These are phyloP conservation scores for Salicornia ramosissima DNA, from an alignment of 148 eudicot species.

Conservation along the genomic window DNA sequence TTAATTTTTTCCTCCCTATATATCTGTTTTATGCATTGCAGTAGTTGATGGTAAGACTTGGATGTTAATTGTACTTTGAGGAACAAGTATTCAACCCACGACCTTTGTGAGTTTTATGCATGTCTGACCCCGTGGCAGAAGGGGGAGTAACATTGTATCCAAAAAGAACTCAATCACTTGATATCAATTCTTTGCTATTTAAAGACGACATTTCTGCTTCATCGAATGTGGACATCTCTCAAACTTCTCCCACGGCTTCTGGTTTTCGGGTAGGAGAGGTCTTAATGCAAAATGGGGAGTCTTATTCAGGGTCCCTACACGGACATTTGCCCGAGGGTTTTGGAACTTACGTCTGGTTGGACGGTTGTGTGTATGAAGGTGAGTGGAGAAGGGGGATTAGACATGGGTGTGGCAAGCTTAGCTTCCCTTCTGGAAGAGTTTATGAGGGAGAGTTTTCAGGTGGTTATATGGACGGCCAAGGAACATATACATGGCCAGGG, in stretches of 20 bases:
- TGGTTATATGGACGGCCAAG: slow-evolving; percentile 83
- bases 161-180: slow-evolving; percentile 60
- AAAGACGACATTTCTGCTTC: slow-evolving; percentile 25
- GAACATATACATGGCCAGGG: slow-evolving; percentile 56
- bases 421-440: slow-evolving; percentile 70
- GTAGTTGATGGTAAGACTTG: slow-evolving; percentile 20
- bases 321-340: slow-evolving; percentile 82
- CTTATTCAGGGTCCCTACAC: slow-evolving; percentile 63
- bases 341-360: slow-evolving; percentile 78
- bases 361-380: slow-evolving; percentile 79
- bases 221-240: slow-evolving; percentile 43
- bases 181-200: slow-evolving; percentile 31
- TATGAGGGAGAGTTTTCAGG: slow-evolving; percentile 95
- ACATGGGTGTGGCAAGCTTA: slow-evolving; percentile 78
- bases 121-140: slow-evolving; percentile 68
- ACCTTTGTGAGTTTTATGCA: slow-evolving; percentile 52
- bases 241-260: slow-evolving; percentile 43
- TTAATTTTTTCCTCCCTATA: slow-evolving; percentile 10
- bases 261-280: slow-evolving; percentile 59
- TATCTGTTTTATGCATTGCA: slow-evolving; percentile 12
- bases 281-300: slow-evolving; percentile 60
- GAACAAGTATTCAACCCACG: slow-evolving; percentile 21
- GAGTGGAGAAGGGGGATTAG: slow-evolving; percentile 92
- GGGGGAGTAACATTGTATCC: slow-evolving; percentile 41
- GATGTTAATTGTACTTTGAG: slow-evolving; percentile 21